Evolutionary conservation across 2,329 filamentous ascomycete genomes (phyloP), one percentile per base, ranked within the genome.

Genomic region (Fusarium staphyleae): DNA sequence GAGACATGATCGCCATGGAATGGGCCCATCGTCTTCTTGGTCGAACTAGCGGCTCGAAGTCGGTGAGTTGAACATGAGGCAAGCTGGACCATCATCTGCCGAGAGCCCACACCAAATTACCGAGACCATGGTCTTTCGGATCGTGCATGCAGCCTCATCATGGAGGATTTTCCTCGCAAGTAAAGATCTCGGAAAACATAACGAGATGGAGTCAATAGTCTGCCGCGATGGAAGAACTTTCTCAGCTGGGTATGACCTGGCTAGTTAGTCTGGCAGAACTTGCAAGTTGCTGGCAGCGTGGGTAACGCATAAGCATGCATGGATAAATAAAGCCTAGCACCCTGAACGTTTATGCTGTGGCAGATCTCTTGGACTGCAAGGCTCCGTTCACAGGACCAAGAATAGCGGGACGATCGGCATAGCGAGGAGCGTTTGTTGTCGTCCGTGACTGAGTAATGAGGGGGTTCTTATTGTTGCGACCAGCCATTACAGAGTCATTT

Each of bases 261-360:
- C 39, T 22, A n/a, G n/a, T n/a, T n/a, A n/a, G n/a, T n/a, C n/a
- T n/a, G n/a, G n/a, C n/a, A n/a, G n/a, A n/a, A n/a, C n/a, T n/a
- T 52, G 49, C 39, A 46, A 30, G 47, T 33, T 62, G 19, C 36
- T 13, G 52, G 34, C 42, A n/a, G n/a, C 41, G 53, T 52, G 43
- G 46, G 26, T 35, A 44, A n/a, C 35, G 44, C 49, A 55, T 55
- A 48, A 59, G 58, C 59, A 62, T 60, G 56, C 34, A 30, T 52
- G 47, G 52, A 48, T 32, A 4, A 10, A 29, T 29, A n/a, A 24
- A 45, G 58, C 43, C 45, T 47, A 18, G 45, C 29, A 41, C 36
- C 28, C 15, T 15, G 30, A 35, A 15, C 59, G 43, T 56, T 56
- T 62, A 48, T 52, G 47, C 62, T 46, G 59, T 62, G 58, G 49